Evolutionary conservation across 139 green algal species (phyloP).

Genomic region (Dunaliella sp.): DNA sequence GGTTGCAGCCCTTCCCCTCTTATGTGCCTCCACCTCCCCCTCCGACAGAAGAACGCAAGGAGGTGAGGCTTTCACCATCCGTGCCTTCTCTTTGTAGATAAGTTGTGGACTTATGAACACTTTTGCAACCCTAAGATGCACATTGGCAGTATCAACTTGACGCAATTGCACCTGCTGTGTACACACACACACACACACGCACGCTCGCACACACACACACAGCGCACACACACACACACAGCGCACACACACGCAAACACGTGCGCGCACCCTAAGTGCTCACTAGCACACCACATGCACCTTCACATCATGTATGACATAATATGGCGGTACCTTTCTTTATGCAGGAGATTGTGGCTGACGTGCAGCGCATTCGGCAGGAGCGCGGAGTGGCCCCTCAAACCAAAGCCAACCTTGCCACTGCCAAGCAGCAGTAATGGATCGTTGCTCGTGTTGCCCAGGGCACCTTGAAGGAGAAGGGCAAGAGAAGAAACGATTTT

Average conservation of each 20-base stretch:
- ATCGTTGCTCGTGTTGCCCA: no score
- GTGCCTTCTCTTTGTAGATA: background rate
- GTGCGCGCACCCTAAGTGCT: background rate
- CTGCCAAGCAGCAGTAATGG: background rate
- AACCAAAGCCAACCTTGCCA: background rate
- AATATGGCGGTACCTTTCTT: no score
- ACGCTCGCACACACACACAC: background rate
- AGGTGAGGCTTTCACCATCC: background rate
- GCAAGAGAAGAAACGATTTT: no score
- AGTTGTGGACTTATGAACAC: background rate
- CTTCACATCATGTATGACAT: no score
- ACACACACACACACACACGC: background rate
- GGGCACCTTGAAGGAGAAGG: no score
- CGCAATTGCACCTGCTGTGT: background rate
- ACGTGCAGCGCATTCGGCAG: background rate
- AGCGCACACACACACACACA: background rate
- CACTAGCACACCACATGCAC: no score
- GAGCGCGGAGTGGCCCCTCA: background rate
- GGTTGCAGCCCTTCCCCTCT: constrained; percentile 68
- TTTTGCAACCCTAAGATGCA: background rate
- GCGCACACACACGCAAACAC: background rate
- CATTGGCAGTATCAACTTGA: background rate
- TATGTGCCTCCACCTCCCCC: constrained; percentile 64
- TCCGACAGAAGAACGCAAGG: constrained; percentile 52
- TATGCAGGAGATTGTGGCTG: constrained; percentile 10